phyloP scores from a whole-genome alignment of 2,329 filamentous ascomycete species.

The Aspergillus alliaceus region DNA sequence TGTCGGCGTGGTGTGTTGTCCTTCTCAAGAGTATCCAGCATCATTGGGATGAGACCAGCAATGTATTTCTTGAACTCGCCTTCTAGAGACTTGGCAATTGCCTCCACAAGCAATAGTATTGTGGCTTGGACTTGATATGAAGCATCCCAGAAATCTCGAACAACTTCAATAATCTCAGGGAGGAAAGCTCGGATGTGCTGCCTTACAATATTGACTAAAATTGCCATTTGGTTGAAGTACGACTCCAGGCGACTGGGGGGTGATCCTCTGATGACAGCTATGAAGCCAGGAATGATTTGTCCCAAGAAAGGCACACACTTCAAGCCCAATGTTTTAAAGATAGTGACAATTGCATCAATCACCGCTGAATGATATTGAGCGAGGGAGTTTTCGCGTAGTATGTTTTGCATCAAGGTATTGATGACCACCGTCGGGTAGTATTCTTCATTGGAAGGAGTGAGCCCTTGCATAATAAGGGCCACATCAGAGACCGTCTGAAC shows the following conservation, averaged over 20 bases:
- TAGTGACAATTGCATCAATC: conserved; percentile 97
- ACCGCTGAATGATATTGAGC: conserved; percentile 89
- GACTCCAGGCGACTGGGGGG: conserved; percentile 78
- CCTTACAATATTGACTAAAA: conserved; percentile 89
- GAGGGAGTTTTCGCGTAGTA: conserved; percentile 86
- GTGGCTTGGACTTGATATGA: conserved; percentile 82
- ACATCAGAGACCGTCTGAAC: conserved; percentile 81
- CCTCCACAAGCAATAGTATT: conserved; percentile 87
- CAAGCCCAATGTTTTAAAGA: conserved; percentile 92
- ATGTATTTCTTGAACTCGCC: conserved; percentile 98
- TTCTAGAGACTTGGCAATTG: conserved; percentile 88
- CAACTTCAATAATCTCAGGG: conserved; percentile 78
- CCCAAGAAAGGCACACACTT: conserved; percentile 95
- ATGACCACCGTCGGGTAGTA: conserved; percentile 99
- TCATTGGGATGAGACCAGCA: conserved; percentile 81
- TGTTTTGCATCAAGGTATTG: conserved; percentile 81
- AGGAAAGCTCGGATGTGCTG: conserved; percentile 94
- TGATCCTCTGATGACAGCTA: conserved; percentile 82
- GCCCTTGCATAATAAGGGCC: conserved; percentile 93
- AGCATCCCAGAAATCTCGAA: conserved; percentile 87
- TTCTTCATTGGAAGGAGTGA: conserved; percentile 95
- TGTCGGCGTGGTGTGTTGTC: conserved; percentile 73
- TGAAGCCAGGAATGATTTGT: conserved; percentile 90
- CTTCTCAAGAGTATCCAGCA: conserved; percentile 91
- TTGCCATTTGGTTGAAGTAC: conserved; percentile 95